Percentiles rank a stretch among this genome's conserved stretches.
These are phyloP conservation scores for Didymella lethalis DNA, from an alignment of 2,329 filamentous ascomycete species.

Conservation along the genomic window DNA sequence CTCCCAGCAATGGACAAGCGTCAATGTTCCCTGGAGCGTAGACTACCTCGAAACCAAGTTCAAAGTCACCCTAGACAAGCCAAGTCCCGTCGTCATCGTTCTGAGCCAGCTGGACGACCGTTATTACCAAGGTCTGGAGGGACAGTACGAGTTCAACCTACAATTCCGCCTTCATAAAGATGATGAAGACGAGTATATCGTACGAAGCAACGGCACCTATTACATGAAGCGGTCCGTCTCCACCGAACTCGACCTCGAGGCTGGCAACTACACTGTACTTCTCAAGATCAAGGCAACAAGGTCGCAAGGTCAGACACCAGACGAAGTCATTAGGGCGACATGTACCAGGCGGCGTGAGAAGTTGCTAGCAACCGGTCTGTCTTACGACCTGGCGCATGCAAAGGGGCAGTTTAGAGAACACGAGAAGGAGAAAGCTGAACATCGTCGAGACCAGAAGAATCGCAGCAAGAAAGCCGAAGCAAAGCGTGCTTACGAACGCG, in stretches of 20 bases:
- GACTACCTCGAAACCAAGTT: conserved; percentile 69
- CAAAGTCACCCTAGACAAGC: conserved; percentile 60
- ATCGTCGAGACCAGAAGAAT: conserved; percentile 50
- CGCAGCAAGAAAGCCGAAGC: conserved; percentile 47
- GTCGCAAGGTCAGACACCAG: conserved; percentile 61
- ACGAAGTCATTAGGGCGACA: conserved; percentile 72
- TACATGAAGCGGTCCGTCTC: conserved; percentile 78
- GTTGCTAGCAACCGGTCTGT: conserved; percentile 72
- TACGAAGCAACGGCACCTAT: conserved; percentile 63
- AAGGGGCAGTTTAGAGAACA: conserved; percentile 66
- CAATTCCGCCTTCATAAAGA: conserved; percentile 68
- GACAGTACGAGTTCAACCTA: conserved; percentile 64
- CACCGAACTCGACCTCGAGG: conserved; percentile 76
- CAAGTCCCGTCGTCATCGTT: conserved; percentile 64
- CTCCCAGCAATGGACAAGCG: conserved; percentile 67
- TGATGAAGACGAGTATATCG: conserved; percentile 67
- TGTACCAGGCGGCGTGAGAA: conserved; percentile 74
- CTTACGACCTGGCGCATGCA: conserved; percentile 74
- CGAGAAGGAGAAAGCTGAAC: conserved; percentile 56
- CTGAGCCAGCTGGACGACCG: conserved; percentile 67
- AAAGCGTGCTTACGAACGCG: conserved; percentile 50
- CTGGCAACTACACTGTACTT: conserved; percentile 77
- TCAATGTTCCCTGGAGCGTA: conserved; percentile 67
- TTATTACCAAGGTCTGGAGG: conserved; percentile 66
- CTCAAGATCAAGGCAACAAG: conserved; percentile 76